Conservation (phyloP, 371 early-diverging fungal species). For the Parasitella parasitica region DNA sequence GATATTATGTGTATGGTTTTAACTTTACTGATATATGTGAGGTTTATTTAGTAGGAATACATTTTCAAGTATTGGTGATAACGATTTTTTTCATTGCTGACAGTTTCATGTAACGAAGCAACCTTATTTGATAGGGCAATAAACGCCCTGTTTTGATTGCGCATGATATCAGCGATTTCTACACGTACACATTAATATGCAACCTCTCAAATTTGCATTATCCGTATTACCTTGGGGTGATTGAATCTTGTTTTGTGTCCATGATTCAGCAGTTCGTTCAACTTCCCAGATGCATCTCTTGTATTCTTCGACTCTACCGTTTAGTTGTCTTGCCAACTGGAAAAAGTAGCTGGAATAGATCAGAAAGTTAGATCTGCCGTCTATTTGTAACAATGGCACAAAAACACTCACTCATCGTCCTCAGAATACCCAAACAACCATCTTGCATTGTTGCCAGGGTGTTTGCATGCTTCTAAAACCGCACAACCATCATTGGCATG, state of each 20-base stretch:
- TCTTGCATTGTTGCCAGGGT: constrained; percentile 31
- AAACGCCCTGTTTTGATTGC: constrained; percentile 65
- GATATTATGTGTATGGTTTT: no score
- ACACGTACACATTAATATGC: neutral
- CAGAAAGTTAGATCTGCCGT: no score
- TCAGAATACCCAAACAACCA: constrained; percentile 45
- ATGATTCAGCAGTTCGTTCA: constrained; percentile 40
- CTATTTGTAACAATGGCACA: no score
- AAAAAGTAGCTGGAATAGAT: constrained; percentile 45
- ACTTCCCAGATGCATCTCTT: constrained; percentile 46
- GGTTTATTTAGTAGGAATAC: constrained; percentile 9
- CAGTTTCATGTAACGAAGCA: constrained; percentile 60
- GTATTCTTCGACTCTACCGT: constrained; percentile 35
- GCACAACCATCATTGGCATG: constrained; percentile 39
- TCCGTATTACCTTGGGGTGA: constrained; percentile 51
- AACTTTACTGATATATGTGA: neutral
- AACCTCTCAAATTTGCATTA: neutral
- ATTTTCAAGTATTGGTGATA: constrained; percentile 33
- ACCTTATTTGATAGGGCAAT: constrained; percentile 61
- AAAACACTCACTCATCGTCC: constrained; percentile 39
- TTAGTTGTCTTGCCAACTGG: constrained; percentile 24
- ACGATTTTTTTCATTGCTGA: constrained; percentile 49
- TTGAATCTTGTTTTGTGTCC: constrained; percentile 31
- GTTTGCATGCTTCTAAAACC: constrained; percentile 40
- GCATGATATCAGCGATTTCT: constrained; percentile 59